Evolutionary conservation across 345 rosid genomes (phyloP).

Genomic region (Triadica sebifera): DNA sequence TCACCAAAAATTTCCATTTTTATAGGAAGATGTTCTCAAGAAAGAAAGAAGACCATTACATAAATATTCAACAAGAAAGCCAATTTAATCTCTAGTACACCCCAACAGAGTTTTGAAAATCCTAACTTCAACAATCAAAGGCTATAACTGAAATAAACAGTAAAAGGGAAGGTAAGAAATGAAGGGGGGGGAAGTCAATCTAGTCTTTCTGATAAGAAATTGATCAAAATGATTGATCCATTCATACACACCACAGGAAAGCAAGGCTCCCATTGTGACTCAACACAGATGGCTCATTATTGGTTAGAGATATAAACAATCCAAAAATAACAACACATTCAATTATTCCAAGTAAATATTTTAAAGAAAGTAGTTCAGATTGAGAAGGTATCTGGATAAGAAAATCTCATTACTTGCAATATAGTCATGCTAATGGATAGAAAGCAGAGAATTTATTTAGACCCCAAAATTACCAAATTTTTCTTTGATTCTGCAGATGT

Average conservation of each 20-base stretch:
- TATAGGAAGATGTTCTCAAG: background rate
- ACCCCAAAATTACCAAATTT: slow-evolving; percentile 57
- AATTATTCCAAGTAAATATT: background rate
- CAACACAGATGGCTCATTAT: too few species aligned
- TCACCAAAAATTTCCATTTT: background rate
- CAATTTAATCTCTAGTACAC: background rate
- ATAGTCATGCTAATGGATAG: background rate
- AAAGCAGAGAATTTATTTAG: background rate
- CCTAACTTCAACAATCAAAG: background rate
- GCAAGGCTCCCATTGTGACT: too few species aligned
- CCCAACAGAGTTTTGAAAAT: background rate
- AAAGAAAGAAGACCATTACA: too few species aligned
- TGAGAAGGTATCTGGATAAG: background rate
- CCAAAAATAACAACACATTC: background rate
- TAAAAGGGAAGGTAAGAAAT: background rate
- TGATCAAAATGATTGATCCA: slow-evolving; percentile 3
- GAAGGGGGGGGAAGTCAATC: too few species aligned
- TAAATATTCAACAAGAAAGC: background rate
- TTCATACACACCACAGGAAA: background rate
- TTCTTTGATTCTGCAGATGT: slow-evolving; percentile 73
- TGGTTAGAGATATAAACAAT: background rate
- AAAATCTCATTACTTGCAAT: background rate
- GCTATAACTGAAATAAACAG: background rate
- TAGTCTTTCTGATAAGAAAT: background rate
- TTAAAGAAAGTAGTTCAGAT: too few species aligned